Base-by-base conservation (phyloP, 352 stramenopile genomes). In the Phytophthora syringae region DNA sequence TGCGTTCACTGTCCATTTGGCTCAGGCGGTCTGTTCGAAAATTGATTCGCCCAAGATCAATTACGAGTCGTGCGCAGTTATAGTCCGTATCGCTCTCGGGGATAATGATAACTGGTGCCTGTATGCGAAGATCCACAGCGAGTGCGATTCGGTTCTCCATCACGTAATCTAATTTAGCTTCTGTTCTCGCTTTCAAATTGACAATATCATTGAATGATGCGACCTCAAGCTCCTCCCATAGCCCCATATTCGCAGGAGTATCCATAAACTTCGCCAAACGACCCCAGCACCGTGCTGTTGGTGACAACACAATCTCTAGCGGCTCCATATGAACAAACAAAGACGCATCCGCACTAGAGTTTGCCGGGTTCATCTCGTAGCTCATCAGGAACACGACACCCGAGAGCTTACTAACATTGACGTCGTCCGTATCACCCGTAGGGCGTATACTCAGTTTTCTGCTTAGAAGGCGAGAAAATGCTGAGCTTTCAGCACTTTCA, bases 151-250 rank as follows among this genome's bases (percentile, higher is more conserved):
- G 83, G 55, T 96, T 93, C 22, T 89, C 86, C 86, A 96, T 92
- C 25, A 92, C 86, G 50, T 95, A 95, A 50, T 93, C 80, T n/a
- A 96, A 72, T 66, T 96, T 96, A 32, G 89, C 89, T 57, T 96
- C 86, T 0, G 89, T 96, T 55, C 89, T 76, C 13, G 87, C 79
- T 57, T 94, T 94, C 2, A 96, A 70, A 60, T 95, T 96, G n/a
- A 95, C 87, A 48, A 96, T 94, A 25, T 95, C 85, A 62, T 96
- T 96, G 50, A 96, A 90, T 47, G 87, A 94, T 2, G 88, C 86
- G 16, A 96, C 87, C 69, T 96, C 87, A 43, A 96, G 72, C 69
- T 96, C 89, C 15, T 86, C 86, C 89, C 89, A 96, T 18, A 95
- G 55, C 5, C 87, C 89, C 43, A 95, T 67, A 18, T 74, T 79